These are phyloP conservation scores for Hypoxylon rickii DNA, from an alignment of 495 filamentous ascomycete species.

Conservation along the genomic window DNA sequence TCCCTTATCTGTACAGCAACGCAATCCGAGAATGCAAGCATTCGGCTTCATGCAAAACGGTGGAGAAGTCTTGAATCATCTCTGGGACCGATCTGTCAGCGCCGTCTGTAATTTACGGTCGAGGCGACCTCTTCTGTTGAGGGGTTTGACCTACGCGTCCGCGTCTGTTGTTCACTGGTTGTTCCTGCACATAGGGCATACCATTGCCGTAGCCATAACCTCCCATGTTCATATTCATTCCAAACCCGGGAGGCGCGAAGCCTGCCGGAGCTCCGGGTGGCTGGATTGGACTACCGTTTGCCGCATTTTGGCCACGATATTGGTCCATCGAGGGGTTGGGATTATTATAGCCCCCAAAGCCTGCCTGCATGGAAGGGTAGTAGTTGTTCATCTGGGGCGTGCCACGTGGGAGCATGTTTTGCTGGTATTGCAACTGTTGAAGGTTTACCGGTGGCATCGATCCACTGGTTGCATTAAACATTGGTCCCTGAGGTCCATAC, in stretches of 20 bases:
- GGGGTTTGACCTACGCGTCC: constrained; percentile 57
- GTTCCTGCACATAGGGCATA: constrained; percentile 53
- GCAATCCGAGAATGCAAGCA: constrained; percentile 16
- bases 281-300: constrained; percentile 55
- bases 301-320: constrained; percentile 49
- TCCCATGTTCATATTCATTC: constrained; percentile 51
- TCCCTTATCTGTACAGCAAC: constrained; percentile 34
- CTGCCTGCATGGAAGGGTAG: constrained; percentile 53
- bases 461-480: constrained; percentile 56
- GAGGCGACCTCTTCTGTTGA: constrained; percentile 40
- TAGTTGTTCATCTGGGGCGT: constrained; percentile 56
- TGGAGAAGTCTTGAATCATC: constrained; percentile 31
- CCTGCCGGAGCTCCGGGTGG: constrained; percentile 38
- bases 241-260: constrained; percentile 56
- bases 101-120: constrained; percentile 24
- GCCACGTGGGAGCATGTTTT: constrained; percentile 58
- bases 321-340: constrained; percentile 53
- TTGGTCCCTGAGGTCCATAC: constrained; percentile 53
- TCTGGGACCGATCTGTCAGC: constrained; percentile 37
- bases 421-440: constrained; percentile 64
- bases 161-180: constrained; percentile 54
- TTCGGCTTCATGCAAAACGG: constrained; percentile 21
- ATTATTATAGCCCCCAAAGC: constrained; percentile 52
- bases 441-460: constrained; percentile 53
- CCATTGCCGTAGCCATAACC: constrained; percentile 52